Base-by-base conservation (phyloP, 371 early-diverging fungal species). In the Massospora cicadina region DNA sequence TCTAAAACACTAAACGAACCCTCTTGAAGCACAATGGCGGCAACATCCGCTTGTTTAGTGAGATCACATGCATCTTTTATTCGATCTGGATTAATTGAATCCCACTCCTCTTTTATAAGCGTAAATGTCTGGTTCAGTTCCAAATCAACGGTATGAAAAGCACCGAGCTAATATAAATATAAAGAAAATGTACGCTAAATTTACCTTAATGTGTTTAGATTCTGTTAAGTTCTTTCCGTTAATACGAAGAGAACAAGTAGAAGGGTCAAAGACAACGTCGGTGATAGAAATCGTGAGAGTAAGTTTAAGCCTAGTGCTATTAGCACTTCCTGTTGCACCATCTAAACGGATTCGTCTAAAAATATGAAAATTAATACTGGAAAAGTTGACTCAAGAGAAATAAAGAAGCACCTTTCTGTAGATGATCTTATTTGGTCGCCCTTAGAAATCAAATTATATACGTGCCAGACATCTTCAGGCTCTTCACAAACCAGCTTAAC, bases 391-490 rank as follows among this genome's bases (percentile, higher is more conserved):
- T 27, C 62, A 54, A 5, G 17, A n/a, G 1, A 21, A 5, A 27
- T 7, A 10, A 29, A 10, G 29, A 31, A 13, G 32, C 78, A 89
- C 90, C 95, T 81, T 66, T 93, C 76, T 7, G 96, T 92, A 1
- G 88, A 81, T 7, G 91, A 90, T 68, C 83, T 79, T 60, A 98
- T 78, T 68, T 78, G 76, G 78, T 98, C 98, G 57, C 88, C 91
- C 66, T 81, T 79, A 17, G 81, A 75, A 60, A 98, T 85, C 54
- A 98, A 77, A 74, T 96, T 95, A 78, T 95, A 98, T 30, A 90
- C 81, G 72, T 94, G 93, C 96, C 98, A 98, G 90, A 98, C 91
- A 74, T 95, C 98, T 71, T 98, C 96, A 56, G 83, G 71, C 69
- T 96, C 93, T 70, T 96, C 95, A 3, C 96, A 88, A 59, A 75